Conservation (phyloP, 495 filamentous ascomycete genomes). For the Staphylotrichum longicolle region DNA sequence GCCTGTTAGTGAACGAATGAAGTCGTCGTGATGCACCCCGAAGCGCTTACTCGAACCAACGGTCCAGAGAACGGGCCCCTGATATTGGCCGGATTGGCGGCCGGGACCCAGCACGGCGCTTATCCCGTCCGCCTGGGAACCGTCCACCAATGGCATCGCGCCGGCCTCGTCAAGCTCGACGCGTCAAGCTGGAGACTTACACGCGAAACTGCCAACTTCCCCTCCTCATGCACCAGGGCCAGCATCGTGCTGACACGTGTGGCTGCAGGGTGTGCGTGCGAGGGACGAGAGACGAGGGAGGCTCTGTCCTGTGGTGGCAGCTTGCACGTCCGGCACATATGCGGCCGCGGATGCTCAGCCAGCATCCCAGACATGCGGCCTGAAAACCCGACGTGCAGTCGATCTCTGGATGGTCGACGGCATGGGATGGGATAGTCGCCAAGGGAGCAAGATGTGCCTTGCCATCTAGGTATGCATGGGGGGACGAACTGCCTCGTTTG, state of each 20-base stretch:
- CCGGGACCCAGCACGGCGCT: slow-evolving; percentile 19
- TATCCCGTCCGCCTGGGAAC: slow-evolving; percentile 13
- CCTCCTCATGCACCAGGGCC: neutral
- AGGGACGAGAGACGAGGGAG: neutral
- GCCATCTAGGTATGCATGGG: too few species aligned
- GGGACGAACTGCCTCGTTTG: too few species aligned
- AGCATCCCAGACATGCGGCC: neutral
- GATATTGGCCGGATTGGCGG: slow-evolving; percentile 10
- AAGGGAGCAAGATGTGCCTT: neutral
- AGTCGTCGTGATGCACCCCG: slow-evolving; percentile 4
- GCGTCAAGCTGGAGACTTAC: slow-evolving; percentile 2
- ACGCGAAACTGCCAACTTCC: neutral
- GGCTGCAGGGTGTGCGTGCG: neutral
- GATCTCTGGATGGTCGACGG: too few species aligned
- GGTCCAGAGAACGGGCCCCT: neutral
- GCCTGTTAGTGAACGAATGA: slow-evolving; percentile 13
- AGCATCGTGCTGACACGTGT: neutral
- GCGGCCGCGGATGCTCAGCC: slow-evolving; percentile 1
- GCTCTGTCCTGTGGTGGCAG: neutral
- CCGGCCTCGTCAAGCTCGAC: neutral
- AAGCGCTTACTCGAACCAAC: slow-evolving; percentile 24
- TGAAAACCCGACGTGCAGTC: too few species aligned
- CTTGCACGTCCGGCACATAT: neutral
- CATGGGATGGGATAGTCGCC: neutral
- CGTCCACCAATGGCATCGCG: slow-evolving; percentile 5